These are phyloP conservation scores for Jacaranda copaia DNA, from an alignment of 257 asterid genomes.

Conservation along the genomic window DNA sequence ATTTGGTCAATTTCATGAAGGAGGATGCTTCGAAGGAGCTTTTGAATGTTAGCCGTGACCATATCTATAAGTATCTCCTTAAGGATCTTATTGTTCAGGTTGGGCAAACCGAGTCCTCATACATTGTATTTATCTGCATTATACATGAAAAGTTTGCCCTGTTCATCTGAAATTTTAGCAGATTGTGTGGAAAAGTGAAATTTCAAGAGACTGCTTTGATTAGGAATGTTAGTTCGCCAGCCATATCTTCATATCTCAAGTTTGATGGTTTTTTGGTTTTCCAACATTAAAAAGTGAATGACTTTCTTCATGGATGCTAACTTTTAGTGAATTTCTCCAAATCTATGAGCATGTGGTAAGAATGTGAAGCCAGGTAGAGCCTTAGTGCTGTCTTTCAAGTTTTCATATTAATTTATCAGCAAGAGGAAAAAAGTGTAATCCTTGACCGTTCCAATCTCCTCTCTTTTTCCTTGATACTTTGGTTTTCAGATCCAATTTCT, in stretches of 20 bases:
- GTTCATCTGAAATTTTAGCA: constrained; percentile 2
- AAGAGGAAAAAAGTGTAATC: neutral
- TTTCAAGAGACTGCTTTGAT: constrained; percentile 14
- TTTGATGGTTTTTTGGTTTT: neutral
- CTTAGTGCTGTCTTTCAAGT: neutral
- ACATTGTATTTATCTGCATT: neutral
- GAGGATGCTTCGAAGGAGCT: constrained; percentile 74
- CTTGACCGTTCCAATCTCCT: neutral
- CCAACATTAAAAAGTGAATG: constrained; percentile 12
- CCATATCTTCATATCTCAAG: neutral
- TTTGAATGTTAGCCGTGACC: constrained; percentile 65
- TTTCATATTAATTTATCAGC: neutral
- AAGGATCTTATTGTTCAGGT: constrained; percentile 93
- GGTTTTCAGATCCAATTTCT: neutral
- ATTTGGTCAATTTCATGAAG: constrained; percentile 72
- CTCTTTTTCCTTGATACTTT: neutral
- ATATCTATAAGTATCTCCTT: constrained; percentile 63
- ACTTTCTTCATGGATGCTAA: neutral
- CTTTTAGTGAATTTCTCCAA: neutral
- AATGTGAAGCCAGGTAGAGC: neutral
- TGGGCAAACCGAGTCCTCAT: constrained; percentile 18
- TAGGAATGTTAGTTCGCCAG: constrained; percentile 2
- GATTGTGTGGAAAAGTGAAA: neutral
- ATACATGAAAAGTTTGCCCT: neutral
- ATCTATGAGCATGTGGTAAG: constrained; percentile 17